Percentiles rank a stretch among this genome's conserved stretches.
Conservation (phyloP, 1,284 basidiomycete genomes). For the Uromyces viciae-fabae region DNA sequence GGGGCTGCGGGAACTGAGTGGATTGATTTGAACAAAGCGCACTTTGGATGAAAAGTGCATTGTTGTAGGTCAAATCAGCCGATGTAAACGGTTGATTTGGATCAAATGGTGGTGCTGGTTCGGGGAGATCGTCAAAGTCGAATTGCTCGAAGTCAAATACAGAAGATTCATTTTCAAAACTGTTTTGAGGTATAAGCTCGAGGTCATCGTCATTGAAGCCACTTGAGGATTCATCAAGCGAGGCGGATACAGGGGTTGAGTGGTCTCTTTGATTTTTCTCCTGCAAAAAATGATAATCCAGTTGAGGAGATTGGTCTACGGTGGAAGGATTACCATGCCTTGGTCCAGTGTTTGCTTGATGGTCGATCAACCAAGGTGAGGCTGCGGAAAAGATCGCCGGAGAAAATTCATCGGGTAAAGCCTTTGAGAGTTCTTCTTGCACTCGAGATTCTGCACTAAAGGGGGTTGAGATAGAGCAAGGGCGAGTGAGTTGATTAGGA, state of each 20-base stretch:
- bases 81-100: neutral
- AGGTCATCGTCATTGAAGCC: neutral
- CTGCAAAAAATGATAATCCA: neutral
- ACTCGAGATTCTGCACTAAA: conserved; percentile 19
- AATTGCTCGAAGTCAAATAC: neutral
- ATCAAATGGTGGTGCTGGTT: neutral
- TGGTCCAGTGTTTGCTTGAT: neutral
- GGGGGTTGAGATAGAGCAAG: neutral
- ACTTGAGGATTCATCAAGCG: neutral
- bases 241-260: neutral
- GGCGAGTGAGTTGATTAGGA: neutral
- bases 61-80: neutral
- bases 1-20: neutral
- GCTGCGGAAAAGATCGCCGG: neutral
- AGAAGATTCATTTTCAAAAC: neutral
- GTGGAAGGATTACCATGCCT: neutral
- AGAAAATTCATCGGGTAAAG: neutral
- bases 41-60: conserved; percentile 12
- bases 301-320: neutral
- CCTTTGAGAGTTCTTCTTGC: conserved; percentile 39
- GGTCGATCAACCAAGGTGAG: neutral
- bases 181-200: neutral
- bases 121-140: neutral
- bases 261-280: neutral
- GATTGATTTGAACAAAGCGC: neutral